Conservation (phyloP, 306 rosid genomes). For the Cotoneaster glaucophyllus region DNA sequence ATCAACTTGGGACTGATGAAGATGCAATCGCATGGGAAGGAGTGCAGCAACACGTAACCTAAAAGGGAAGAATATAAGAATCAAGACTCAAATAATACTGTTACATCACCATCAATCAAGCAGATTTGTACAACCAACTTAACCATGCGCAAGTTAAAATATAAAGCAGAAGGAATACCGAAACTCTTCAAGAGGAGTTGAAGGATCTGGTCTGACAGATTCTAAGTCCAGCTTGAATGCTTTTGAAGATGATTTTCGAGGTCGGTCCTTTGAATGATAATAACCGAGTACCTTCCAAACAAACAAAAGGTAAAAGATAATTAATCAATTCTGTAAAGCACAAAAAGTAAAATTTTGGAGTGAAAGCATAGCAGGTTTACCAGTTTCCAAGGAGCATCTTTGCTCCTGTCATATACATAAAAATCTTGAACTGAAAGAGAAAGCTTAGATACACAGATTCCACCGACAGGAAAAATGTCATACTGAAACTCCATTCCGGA, state of each 20-base stretch:
- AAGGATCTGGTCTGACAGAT: constrained; percentile 93
- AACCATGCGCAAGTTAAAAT: not conserved
- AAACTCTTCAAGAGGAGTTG: constrained; percentile 91
- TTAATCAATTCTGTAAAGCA: constrained; percentile 19
- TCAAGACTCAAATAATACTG: not conserved
- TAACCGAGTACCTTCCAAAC: constrained; percentile 71
- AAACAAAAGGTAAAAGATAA: constrained; percentile 23
- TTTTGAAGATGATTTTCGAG: constrained; percentile 75
- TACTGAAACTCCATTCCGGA: constrained; percentile 70
- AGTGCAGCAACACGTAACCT: constrained; percentile 68
- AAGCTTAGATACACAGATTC: constrained; percentile 59
- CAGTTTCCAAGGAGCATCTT: constrained; percentile 90
- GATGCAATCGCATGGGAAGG: constrained; percentile 64
- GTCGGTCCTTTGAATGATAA: constrained; percentile 78
- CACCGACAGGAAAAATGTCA: constrained; percentile 72
- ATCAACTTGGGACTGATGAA: constrained; percentile 88
- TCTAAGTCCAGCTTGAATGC: constrained; percentile 91
- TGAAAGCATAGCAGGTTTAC: constrained; percentile 34
- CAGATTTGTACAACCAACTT: not conserved
- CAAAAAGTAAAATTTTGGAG: not conserved
- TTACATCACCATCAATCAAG: not conserved
- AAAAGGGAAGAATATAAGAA: constrained; percentile 8
- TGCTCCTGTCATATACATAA: constrained; percentile 66
- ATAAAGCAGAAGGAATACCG: constrained; percentile 33
- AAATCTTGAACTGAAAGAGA: constrained; percentile 75